These are phyloP conservation scores for Chaetomium olivaceum DNA, from an alignment of 2,329 filamentous ascomycete species.

Conservation along the genomic window DNA sequence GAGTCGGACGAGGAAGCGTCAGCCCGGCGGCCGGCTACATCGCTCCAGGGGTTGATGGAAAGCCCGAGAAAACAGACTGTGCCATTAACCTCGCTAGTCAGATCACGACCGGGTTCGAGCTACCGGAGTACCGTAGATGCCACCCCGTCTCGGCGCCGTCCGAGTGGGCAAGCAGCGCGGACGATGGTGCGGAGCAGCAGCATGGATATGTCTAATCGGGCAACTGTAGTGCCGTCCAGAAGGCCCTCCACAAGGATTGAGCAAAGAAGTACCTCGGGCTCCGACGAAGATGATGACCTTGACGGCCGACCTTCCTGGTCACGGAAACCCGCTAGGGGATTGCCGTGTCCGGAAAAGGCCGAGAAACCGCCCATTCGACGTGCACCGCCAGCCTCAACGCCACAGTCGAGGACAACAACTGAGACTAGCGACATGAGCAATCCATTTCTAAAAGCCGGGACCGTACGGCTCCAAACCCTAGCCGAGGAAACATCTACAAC, in stretches of 20 bases:
- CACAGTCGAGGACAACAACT: background rate
- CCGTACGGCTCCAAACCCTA: background rate
- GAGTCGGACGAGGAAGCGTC: constrained; percentile 28
- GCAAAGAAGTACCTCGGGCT: constrained; percentile 8
- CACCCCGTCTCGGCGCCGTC: constrained; percentile 8
- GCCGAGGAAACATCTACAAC: background rate
- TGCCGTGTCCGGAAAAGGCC: background rate
- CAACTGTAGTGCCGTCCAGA: background rate
- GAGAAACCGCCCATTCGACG: background rate
- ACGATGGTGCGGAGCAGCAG: background rate
- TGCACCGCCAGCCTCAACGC: background rate
- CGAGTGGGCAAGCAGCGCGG: background rate
- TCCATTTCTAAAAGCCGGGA: background rate
- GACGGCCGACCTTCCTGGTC: constrained; percentile 20
- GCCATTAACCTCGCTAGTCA: constrained; percentile 29
- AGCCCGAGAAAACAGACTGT: constrained; percentile 39
- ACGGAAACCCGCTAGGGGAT: background rate
- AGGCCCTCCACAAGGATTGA: background rate
- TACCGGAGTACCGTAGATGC: background rate
- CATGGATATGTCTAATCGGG: background rate
- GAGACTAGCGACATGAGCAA: background rate
- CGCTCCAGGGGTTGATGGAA: constrained; percentile 47
- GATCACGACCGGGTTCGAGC: constrained; percentile 8
- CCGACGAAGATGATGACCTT: constrained; percentile 27
- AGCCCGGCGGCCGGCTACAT: constrained; percentile 41